Evolutionary conservation across 352 stramenopile species (phyloP).

Genomic region (Stramenopiles sp.): DNA sequence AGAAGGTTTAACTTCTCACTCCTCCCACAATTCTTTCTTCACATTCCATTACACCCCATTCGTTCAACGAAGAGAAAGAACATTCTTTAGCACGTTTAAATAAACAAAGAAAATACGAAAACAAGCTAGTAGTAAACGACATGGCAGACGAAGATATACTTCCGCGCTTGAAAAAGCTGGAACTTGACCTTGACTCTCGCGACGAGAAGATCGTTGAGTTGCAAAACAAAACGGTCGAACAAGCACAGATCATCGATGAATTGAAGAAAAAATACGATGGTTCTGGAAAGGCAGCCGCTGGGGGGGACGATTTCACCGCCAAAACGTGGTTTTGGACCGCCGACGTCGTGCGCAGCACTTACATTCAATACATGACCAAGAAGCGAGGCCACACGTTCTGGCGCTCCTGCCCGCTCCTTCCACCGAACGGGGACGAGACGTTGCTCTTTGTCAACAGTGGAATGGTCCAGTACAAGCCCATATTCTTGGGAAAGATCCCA

Average conservation of each 20-base stretch:
- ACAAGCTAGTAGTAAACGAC: too few relatives aligned
- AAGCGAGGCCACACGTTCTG: conserved; percentile 81
- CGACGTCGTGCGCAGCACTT: conserved; percentile 81
- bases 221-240: not conserved
- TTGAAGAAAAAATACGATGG: conserved; percentile 6
- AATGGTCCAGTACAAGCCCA: conserved; percentile 99
- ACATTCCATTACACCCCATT: not conserved
- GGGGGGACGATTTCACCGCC: not conserved
- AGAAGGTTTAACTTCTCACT: too few relatives aligned
- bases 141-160: not conserved
- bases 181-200: not conserved
- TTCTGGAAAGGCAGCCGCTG: not conserved
- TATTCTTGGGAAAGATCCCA: conserved; percentile 93
- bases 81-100: not conserved
- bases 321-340: conserved; percentile 55
- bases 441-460: conserved; percentile 97
- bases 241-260: not conserved
- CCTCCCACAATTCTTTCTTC: too few relatives aligned
- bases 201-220: not conserved
- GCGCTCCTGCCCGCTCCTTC: conserved; percentile 81
- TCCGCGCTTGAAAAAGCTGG: not conserved
- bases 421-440: conserved; percentile 82
- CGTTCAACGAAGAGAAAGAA: not conserved
- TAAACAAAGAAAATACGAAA: not conserved
- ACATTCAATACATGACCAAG: conserved; percentile 85